A percentile compares a stretch with the other conserved stretches of the same genome.
Conservation (phyloP, 768 basidiomycete genomes). For the Pisolithus albus region DNA sequence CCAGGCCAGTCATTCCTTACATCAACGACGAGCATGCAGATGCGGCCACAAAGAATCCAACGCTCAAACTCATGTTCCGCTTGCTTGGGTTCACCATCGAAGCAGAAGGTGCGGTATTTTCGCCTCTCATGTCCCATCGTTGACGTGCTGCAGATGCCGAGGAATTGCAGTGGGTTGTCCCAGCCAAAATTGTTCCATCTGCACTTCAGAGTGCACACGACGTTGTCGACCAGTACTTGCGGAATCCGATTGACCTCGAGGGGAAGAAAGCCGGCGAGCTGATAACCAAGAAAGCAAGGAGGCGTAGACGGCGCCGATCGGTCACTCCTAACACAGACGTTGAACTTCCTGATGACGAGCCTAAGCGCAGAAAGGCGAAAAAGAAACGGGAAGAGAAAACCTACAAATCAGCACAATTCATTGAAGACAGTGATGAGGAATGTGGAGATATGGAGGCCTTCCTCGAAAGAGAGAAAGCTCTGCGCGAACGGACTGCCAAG, state of each 20-base stretch:
- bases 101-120: constrained; percentile 50
- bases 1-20: constrained; percentile 64
- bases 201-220: constrained; percentile 62
- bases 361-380: constrained; percentile 35
- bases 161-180: constrained; percentile 82
- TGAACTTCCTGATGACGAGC: constrained; percentile 29
- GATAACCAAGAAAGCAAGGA: constrained; percentile 53
- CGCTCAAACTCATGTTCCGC: constrained; percentile 80
- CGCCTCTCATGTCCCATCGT: constrained; percentile 1
- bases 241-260: constrained; percentile 70
- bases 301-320: constrained; percentile 46
- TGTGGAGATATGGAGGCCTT: constrained; percentile 77
- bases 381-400: constrained; percentile 61
- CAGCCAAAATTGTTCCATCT: constrained; percentile 57
- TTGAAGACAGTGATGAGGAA: constrained; percentile 86
- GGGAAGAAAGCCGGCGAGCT: constrained; percentile 71
- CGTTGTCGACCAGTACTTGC: constrained; percentile 80
- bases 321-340: constrained; percentile 41
- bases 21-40: constrained; percentile 66
- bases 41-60: constrained; percentile 69
- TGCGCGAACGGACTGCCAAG: constrained; percentile 48
- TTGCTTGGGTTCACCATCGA: constrained; percentile 64
- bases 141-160: constrained; percentile 43
- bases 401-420: constrained; percentile 88
- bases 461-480: constrained; percentile 63